Percentiles rank a stretch among this genome's conserved stretches.
Evolutionary conservation across 176 grass and related monocot species (phyloP).

Genomic region (Oryza meyeriana): DNA sequence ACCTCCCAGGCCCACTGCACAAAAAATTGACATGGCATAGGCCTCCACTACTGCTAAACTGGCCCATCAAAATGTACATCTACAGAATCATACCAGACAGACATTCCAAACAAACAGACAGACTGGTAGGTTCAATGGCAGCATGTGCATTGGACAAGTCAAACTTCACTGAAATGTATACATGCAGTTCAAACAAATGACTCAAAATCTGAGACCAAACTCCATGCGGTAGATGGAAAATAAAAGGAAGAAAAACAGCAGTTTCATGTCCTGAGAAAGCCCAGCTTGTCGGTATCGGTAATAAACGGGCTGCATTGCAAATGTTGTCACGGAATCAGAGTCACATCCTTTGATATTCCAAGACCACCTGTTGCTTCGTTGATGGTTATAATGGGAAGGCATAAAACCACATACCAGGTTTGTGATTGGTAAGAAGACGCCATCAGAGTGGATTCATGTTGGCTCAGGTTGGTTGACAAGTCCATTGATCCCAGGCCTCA

Average conservation of each 20-base stretch:
- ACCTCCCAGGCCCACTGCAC: neutral
- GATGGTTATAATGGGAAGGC: neutral
- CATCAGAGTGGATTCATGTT: neutral
- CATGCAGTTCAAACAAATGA: neutral
- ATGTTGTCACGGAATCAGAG: neutral
- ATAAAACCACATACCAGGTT: neutral
- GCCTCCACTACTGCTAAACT: neutral
- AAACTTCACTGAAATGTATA: neutral
- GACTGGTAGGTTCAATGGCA: neutral
- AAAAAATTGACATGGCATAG: neutral
- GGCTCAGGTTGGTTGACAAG: neutral
- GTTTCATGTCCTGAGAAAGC: neutral
- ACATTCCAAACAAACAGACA: neutral
- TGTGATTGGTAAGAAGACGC: neutral
- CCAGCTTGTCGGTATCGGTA: conserved; percentile 1
- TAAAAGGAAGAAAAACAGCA: neutral
- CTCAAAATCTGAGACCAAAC: neutral
- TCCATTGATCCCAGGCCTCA: neutral
- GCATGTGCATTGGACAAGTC: neutral
- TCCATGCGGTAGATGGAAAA: neutral
- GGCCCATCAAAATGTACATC: neutral
- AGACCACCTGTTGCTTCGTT: neutral
- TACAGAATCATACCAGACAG: neutral
- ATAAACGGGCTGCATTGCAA: conserved; percentile 41
- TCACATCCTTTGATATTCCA: neutral